Conservation (phyloP, 225 moss, liverwort and hornwort species). For the Ulota crispa region DNA sequence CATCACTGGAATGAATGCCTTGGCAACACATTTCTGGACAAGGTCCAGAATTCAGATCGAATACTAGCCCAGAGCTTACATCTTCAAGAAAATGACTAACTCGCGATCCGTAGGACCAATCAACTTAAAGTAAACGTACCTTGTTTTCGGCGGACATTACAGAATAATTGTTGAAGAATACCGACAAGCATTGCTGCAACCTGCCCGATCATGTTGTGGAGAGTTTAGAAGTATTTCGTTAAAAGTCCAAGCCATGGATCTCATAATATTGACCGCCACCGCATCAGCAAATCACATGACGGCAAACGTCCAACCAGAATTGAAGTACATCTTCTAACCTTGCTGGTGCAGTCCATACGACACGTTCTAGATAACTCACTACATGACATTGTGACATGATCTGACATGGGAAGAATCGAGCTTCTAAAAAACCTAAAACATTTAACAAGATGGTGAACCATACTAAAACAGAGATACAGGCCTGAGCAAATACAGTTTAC, state of each 20-base stretch:
- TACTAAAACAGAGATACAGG: background rate
- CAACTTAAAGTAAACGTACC: constrained; percentile 34
- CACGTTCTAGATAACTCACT: background rate
- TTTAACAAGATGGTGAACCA: background rate
- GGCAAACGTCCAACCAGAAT: background rate
- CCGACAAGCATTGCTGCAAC: constrained; percentile 77
- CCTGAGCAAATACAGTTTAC: background rate
- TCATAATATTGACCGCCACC: background rate
- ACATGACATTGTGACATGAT: background rate
- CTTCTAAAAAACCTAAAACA: background rate
- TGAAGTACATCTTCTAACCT: background rate
- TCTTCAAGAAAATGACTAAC: background rate
- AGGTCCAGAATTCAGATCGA: constrained; percentile 10
- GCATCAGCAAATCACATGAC: background rate
- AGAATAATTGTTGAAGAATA: constrained; percentile 81
- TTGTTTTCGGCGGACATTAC: constrained; percentile 77
- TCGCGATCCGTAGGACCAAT: background rate
- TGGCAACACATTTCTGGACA: constrained; percentile 73
- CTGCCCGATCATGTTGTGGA: constrained; percentile 24
- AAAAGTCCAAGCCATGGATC: background rate
- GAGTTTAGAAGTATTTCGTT: background rate
- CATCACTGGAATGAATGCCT: constrained; percentile 76
- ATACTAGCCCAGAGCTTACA: background rate
- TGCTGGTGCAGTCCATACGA: background rate
- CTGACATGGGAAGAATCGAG: background rate